Base-by-base conservation (phyloP, 768 basidiomycete genomes). In the Termitomyces sp. region DNA sequence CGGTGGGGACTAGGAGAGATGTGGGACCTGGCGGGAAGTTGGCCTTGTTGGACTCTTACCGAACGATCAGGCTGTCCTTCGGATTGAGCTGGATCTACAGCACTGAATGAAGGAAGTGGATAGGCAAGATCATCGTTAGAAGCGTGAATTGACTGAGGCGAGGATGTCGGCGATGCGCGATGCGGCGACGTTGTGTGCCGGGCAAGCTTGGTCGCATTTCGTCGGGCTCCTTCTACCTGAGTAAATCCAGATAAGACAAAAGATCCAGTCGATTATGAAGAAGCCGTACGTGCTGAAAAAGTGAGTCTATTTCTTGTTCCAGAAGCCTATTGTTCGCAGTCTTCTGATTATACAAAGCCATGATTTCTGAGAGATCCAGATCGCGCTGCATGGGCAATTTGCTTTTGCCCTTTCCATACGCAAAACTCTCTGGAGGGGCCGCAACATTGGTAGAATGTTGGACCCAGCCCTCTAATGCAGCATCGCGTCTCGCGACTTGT, bases 401-500 rank as follows among this genome's bases (percentile, higher is more conserved):
- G 2, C n/a, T 44, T 14, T 48, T 57, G n/a, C 47, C 44, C 24
- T 32, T 55, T 27, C 13, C 29, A 24, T 37, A 39, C 12, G n/a
- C 18, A 22, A 12, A 3, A 5, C 31, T 31, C 10, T 8, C 6
- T 31, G 31, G 22, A 22, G 29, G 46, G 12, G 41, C 47, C 4
- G 37, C 56, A 31, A 36, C 5, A 22, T 14, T 44, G 1, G 13
- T 39, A 20, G 52, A 37, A 14, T 47, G 48, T 53, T 52, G 58
- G 26, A 59, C 41, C 59, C 51, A 36, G 55, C 12, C 34, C 39
- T 79, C 77, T 1, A 84, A 69, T 53, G 80, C 78, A 0, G 74
- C 75, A 29, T 84, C 82, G 20, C 81, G 72, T 3, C 72, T 72
- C 0, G 82, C 80, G 8, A 84, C 64, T 63, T 78, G 76, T 2